Percentiles rank a stretch among this genome's conserved stretches.
These are phyloP conservation scores for Sporothrix mexicana DNA, from an alignment of 2,329 filamentous ascomycete species.

Conservation along the genomic window DNA sequence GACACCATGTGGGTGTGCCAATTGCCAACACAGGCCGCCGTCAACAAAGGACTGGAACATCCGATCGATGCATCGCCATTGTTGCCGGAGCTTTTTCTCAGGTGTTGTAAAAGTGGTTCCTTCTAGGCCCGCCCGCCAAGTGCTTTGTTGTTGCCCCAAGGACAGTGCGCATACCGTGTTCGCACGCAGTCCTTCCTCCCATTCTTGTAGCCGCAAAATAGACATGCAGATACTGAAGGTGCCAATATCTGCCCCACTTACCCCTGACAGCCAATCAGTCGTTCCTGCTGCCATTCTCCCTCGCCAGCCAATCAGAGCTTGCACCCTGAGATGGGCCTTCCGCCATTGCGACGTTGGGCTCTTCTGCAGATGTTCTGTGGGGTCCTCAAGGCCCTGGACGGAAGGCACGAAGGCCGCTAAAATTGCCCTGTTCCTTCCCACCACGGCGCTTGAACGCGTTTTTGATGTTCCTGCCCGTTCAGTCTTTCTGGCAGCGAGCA, in stretches of 20 bases:
- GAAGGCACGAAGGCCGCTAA: constrained; percentile 7
- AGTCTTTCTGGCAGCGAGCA: background rate
- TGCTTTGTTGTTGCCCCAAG: background rate
- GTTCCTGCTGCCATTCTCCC: background rate
- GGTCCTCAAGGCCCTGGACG: constrained; percentile 4
- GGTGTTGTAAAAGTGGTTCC: background rate
- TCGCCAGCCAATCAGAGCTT: constrained; percentile 10
- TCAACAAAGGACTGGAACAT: constrained; percentile 11
- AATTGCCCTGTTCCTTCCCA: constrained; percentile 13
- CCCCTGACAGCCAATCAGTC: constrained; percentile 22
- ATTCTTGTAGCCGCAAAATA: background rate
- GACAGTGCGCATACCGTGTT: constrained; percentile 1
- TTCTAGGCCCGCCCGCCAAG: background rate
- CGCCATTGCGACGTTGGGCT: constrained; percentile 5
- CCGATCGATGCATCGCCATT: background rate
- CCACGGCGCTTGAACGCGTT: constrained; percentile 13
- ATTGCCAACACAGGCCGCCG: background rate
- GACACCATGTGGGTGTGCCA: constrained; percentile 8
- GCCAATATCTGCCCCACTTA: background rate
- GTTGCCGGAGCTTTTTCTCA: background rate
- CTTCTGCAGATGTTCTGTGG: background rate
- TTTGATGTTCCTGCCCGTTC: constrained; percentile 28
- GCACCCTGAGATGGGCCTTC: background rate
- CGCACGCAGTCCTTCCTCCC: background rate
- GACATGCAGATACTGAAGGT: background rate